phyloP scores from a whole-genome alignment of 345 rosid species.

The Hibiscus syriacus region DNA sequence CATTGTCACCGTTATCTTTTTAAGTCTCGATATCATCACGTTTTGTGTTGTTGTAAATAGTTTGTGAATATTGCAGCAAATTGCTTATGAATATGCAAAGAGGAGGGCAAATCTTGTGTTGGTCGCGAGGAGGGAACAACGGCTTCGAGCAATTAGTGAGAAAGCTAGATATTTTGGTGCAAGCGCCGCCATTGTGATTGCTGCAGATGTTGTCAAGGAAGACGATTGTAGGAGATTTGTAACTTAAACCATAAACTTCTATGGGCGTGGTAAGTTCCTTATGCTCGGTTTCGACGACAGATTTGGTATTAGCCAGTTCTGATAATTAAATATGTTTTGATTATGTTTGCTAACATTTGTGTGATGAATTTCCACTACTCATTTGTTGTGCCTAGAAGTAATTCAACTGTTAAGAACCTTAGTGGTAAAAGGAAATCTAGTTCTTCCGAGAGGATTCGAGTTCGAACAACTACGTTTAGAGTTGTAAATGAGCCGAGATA shows the following conservation, averaged over 20 bases:
- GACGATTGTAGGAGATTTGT: constrained; percentile 81
- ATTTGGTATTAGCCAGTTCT: not conserved
- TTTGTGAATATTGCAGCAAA: constrained; percentile 49
- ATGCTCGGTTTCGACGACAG: not conserved
- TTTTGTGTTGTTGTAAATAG: not conserved
- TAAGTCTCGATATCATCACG: not conserved
- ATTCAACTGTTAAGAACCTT: not conserved
- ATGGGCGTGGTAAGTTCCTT: constrained; percentile 55
- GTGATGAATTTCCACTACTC: not conserved
- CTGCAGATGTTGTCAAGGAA: constrained; percentile 88
- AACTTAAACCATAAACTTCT: constrained; percentile 43
- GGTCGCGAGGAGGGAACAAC: constrained; percentile 71
- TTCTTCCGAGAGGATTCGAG: too few species aligned
- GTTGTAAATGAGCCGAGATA: too few species aligned
- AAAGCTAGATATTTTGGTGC: constrained; percentile 62
- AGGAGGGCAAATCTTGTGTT: constrained; percentile 62
- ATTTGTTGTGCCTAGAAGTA: not conserved
- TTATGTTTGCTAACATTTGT: not conserved
- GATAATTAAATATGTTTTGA: not conserved
- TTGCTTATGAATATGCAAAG: constrained; percentile 83
- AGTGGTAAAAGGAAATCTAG: too few species aligned
- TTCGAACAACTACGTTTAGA: too few species aligned
- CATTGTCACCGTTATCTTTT: not conserved
- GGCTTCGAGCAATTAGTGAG: constrained; percentile 56
- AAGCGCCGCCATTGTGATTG: constrained; percentile 50